Evolutionary conservation across 192 early-diverging fungal genomes (phyloP).

Genomic region (Rhizophagus sp.): DNA sequence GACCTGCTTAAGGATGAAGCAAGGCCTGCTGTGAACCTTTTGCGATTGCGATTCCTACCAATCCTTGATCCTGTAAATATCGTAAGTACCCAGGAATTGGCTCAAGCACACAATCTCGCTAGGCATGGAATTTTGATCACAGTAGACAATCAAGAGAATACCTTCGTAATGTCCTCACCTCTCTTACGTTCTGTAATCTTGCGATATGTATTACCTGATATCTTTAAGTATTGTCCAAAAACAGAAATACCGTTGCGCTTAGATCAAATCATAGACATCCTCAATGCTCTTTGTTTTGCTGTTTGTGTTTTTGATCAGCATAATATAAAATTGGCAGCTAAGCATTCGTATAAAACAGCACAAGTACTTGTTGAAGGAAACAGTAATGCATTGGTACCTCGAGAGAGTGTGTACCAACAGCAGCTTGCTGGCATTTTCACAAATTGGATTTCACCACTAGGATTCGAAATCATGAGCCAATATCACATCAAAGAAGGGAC

Average conservation of each 20-base stretch:
- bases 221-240: neutral
- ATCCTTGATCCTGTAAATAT: neutral
- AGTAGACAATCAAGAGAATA: too few species aligned
- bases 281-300: too few species aligned
- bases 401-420: neutral
- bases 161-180: too few species aligned
- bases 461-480: neutral
- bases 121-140: neutral
- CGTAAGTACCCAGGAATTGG: neutral
- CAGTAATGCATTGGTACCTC: too few species aligned
- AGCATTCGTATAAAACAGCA: neutral
- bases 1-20: too few species aligned
- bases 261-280: too few species aligned
- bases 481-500: too few species aligned
- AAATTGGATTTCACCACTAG: neutral
- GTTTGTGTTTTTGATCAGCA: too few species aligned
- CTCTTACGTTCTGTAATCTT: too few species aligned
- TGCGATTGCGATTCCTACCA: neutral
- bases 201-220: neutral
- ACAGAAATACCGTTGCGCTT: neutral
- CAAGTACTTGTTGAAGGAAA: neutral
- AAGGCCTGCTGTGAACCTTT: neutral
- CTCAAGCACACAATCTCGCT: too few species aligned
- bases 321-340: too few species aligned
- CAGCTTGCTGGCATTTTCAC: neutral